Percentiles rank a stretch among this genome's conserved stretches.
Conservation (phyloP, 441 rosid species). For the Macaranga tanarius region DNA sequence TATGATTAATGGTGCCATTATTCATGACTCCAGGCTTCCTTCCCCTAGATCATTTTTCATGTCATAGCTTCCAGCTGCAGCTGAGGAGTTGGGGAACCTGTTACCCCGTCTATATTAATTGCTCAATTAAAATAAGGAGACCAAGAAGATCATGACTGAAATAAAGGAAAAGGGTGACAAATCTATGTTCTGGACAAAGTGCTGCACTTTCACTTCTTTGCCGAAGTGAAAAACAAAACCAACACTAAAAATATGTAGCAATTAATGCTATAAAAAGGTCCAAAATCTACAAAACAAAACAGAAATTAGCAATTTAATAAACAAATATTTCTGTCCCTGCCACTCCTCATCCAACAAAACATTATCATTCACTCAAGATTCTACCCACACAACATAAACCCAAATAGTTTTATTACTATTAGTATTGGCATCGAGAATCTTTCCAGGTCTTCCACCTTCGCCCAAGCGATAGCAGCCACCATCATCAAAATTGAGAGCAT, state of each 20-base stretch:
- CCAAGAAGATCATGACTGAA: not conserved
- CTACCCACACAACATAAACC: slow-evolving; percentile 50
- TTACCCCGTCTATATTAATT: not conserved
- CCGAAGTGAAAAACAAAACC: slow-evolving; percentile 10
- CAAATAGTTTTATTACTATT: slow-evolving; percentile 22
- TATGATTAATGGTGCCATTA: not conserved
- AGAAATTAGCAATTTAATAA: not conserved
- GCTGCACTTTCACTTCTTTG: slow-evolving; percentile 5
- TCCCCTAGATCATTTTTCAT: not conserved
- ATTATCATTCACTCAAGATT: slow-evolving; percentile 10
- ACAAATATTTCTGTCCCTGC: not conserved
- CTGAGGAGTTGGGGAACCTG: not conserved
- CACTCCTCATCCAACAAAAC: not conserved
- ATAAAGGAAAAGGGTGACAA: not conserved
- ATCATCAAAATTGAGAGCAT: slow-evolving; percentile 88
- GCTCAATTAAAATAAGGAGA: too few relatives aligned
- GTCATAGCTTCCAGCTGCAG: not conserved
- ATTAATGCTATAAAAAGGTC: slow-evolving; percentile 6
- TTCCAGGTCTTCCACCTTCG: slow-evolving; percentile 7
- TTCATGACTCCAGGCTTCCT: not conserved
- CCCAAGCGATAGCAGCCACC: slow-evolving; percentile 49
- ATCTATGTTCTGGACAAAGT: not conserved
- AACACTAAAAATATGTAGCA: not conserved
- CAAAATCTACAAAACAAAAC: not conserved
- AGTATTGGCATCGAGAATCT: slow-evolving; percentile 17